Evolutionary conservation across 345 rosid species (phyloP).

Genomic region (Pistacia vera): DNA sequence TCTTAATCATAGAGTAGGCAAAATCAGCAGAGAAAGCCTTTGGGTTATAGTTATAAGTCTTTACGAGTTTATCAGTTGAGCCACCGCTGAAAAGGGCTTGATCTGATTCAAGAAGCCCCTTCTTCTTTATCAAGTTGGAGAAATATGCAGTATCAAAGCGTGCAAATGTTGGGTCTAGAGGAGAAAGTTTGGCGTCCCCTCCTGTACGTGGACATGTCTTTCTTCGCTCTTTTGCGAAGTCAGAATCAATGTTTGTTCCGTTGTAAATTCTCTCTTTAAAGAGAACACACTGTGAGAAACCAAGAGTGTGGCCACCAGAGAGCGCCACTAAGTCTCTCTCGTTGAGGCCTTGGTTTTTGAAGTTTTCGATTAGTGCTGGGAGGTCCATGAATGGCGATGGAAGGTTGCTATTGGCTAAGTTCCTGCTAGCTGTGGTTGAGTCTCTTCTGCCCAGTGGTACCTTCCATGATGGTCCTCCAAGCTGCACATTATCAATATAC

Average conservation of each 20-base stretch:
- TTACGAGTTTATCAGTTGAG: slow-evolving; percentile 36
- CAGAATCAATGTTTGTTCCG: slow-evolving; percentile 35
- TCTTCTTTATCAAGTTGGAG: slow-evolving; percentile 27
- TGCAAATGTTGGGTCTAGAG: slow-evolving; percentile 33
- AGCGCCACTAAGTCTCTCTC: slow-evolving; percentile 49
- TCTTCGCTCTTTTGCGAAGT: slow-evolving; percentile 35
- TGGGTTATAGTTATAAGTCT: slow-evolving; percentile 23
- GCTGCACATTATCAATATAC: slow-evolving; percentile 22
- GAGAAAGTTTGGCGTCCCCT: slow-evolving; percentile 35
- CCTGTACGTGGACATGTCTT: slow-evolving; percentile 33
- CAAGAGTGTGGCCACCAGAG: slow-evolving; percentile 59
- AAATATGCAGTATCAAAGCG: slow-evolving; percentile 44
- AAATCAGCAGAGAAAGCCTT: slow-evolving; percentile 39
- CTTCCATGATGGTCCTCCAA: slow-evolving; percentile 48
- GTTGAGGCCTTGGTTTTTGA: slow-evolving; percentile 44
- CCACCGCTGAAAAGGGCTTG: slow-evolving; percentile 52
- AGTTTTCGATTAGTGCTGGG: slow-evolving; percentile 30
- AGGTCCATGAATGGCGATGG: slow-evolving; percentile 36
- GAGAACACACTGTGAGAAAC: slow-evolving; percentile 34
- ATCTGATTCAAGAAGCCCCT: slow-evolving; percentile 50
- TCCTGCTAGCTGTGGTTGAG: slow-evolving; percentile 34
- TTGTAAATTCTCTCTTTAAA: slow-evolving; percentile 39
- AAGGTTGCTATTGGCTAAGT: neutral
- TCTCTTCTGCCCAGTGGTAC: slow-evolving; percentile 48
- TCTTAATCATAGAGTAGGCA: slow-evolving; percentile 46